A percentile compares a stretch with the other conserved stretches of the same genome.
Conservation (phyloP, 2,329 filamentous ascomycete genomes). For the Aspergillus sp. region DNA sequence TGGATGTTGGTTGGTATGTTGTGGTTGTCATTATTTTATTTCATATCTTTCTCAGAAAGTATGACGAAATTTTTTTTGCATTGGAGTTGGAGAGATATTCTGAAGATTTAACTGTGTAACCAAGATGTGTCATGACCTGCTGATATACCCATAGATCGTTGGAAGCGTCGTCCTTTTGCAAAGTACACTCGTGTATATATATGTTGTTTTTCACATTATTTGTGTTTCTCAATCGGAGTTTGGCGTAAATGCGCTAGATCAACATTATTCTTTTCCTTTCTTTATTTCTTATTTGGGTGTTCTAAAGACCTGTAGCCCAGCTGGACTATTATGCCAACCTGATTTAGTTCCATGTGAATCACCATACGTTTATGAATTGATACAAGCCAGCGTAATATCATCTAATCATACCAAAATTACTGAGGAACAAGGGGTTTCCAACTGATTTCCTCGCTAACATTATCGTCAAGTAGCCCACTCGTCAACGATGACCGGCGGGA, state of each 20-base stretch:
- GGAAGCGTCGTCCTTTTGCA: constrained; percentile 8
- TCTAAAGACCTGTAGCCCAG: not conserved
- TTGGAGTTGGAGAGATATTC: constrained; percentile 1
- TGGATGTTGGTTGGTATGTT: constrained; percentile 3
- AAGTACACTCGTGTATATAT: constrained; percentile 6
- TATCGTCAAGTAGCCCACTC: constrained; percentile 26
- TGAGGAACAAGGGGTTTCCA: constrained; percentile 34
- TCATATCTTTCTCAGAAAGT: not conserved
- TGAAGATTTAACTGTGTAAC: constrained; percentile 11
- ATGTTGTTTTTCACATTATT: not conserved
- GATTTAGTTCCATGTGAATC: not conserved
- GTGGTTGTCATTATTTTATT: not conserved
- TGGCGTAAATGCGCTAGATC: not conserved
- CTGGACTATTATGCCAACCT: not conserved
- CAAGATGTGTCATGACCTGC: constrained; percentile 12
- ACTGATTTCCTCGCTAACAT: constrained; percentile 21
- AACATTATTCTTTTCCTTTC: not conserved
- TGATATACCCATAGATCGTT: constrained; percentile 23
- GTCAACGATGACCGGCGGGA: not conserved
- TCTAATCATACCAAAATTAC: constrained; percentile 7
- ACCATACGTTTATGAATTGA: too few species aligned
- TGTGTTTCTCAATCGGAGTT: not conserved
- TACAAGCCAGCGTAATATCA: not conserved
- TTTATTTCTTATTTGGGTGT: not conserved
- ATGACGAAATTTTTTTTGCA: not conserved